These are phyloP conservation scores for Sarocladiaceae sp. DNA, from an alignment of 2,329 filamentous ascomycete genomes.

Conservation along the genomic window DNA sequence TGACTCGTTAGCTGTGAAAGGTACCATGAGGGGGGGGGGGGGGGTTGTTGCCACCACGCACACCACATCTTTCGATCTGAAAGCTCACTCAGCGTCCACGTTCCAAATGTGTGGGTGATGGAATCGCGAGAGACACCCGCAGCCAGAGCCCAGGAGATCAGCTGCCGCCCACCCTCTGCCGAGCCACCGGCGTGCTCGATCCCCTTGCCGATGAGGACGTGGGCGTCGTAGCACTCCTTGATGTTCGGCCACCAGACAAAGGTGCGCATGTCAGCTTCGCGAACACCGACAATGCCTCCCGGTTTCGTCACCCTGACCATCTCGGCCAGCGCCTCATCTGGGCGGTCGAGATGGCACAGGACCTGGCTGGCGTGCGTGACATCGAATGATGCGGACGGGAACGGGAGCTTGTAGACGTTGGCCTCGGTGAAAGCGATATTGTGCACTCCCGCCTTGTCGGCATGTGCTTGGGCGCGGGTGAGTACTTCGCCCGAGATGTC, in stretches of 20 bases:
- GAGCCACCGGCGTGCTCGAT: constrained; percentile 20
- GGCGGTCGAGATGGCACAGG: constrained; percentile 32
- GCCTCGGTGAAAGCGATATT: constrained; percentile 23
- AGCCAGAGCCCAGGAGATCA: constrained; percentile 21
- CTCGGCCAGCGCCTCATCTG: constrained; percentile 28
- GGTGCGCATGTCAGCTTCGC: constrained; percentile 23
- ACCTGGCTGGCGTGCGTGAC: constrained; percentile 37
- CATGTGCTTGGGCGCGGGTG: constrained; percentile 18
- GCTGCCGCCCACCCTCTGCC: constrained; percentile 19
- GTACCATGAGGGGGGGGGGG: too few species aligned
- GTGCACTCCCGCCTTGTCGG: constrained; percentile 15
- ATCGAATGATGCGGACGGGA: constrained; percentile 33
- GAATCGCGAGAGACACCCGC: constrained; percentile 18
- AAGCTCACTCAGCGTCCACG: constrained; percentile 22
- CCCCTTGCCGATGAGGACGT: constrained; percentile 15
- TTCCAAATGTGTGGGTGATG: constrained; percentile 20
- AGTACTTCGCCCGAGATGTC: constrained; percentile 26
- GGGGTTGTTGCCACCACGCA: constrained; percentile 11
- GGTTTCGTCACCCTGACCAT: constrained; percentile 36
- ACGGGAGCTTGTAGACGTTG: constrained; percentile 28
- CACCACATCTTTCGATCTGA: constrained; percentile 21
- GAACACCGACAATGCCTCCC: constrained; percentile 34
- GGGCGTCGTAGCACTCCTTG: constrained; percentile 18
- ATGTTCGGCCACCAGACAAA: constrained; percentile 23
- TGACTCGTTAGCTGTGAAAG: constrained; percentile 10